Percentiles rank a stretch among this genome's conserved stretches.
Evolutionary conservation across 306 rosid genomes (phyloP).

Genomic region (Cucurbita maxima): DNA sequence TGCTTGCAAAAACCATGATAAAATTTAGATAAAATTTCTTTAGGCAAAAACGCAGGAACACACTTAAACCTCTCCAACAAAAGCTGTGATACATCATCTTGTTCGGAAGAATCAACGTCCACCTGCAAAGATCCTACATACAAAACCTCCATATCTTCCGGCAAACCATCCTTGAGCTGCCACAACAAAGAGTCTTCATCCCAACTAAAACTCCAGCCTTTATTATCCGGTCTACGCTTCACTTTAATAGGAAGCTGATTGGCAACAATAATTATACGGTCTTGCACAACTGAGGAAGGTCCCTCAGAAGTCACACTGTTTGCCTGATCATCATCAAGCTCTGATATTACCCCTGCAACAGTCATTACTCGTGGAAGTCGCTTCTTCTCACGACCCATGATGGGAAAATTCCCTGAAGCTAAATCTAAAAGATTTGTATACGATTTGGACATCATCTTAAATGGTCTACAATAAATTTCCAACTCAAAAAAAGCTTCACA

Average conservation of each 20-base stretch:
- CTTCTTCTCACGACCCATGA: slow-evolving; percentile 39
- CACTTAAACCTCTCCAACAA: slow-evolving; percentile 51
- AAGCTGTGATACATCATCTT: slow-evolving; percentile 45
- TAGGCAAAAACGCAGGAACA: slow-evolving; percentile 49
- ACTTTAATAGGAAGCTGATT: slow-evolving; percentile 50
- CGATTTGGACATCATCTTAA: slow-evolving; percentile 47
- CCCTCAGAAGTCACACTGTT: slow-evolving; percentile 44
- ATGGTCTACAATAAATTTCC: slow-evolving; percentile 1
- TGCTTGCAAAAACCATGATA: slow-evolving; percentile 63
- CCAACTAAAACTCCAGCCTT: slow-evolving; percentile 51
- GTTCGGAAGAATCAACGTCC: slow-evolving; percentile 34
- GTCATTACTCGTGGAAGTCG: slow-evolving; percentile 47
- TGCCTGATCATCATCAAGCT: slow-evolving; percentile 49
- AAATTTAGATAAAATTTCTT: slow-evolving; percentile 31
- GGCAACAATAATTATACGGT: slow-evolving; percentile 42
- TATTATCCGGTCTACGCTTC: slow-evolving; percentile 38
- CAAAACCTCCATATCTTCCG: slow-evolving; percentile 51
- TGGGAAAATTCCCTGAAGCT: slow-evolving; percentile 47
- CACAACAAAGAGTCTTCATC: slow-evolving; percentile 43
- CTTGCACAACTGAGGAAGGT: slow-evolving; percentile 34
- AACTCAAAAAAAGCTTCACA: slow-evolving; percentile 7
- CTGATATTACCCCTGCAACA: slow-evolving; percentile 41
- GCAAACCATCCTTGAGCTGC: slow-evolving; percentile 46
- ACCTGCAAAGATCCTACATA: slow-evolving; percentile 48
- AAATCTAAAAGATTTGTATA: slow-evolving; percentile 51